phyloP scores from a whole-genome alignment of 176 grass and related monocot species.

The Panicum miliaceum region DNA sequence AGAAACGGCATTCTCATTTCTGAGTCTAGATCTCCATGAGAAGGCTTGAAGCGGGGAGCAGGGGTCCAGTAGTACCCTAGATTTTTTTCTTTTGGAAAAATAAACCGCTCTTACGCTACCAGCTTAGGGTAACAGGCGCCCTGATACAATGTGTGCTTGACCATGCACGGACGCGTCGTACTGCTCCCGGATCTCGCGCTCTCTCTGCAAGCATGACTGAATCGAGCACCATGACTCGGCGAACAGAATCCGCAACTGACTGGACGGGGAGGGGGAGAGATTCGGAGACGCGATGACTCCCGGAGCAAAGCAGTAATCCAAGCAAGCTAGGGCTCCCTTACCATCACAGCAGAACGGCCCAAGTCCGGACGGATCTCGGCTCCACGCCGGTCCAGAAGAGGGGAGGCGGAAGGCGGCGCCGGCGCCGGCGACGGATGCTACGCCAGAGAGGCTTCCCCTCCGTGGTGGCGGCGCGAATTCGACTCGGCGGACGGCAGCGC shows the following conservation, averaged over 20 bases:
- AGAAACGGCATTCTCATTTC: conserved; percentile 1
- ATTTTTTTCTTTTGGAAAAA: not conserved
- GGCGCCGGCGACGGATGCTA: not conserved
- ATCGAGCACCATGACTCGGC: not conserved
- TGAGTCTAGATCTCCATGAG: conserved; percentile 21
- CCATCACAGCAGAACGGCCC: conserved; percentile 44
- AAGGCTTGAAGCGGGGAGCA: not conserved
- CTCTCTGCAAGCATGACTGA: not conserved
- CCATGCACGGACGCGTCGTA: not conserved
- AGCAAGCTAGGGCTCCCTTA: conserved; percentile 48
- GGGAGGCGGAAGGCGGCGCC: not conserved
- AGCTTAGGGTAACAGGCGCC: conserved; percentile 2
- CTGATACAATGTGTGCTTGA: conserved; percentile 4
- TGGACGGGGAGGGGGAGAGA: not conserved
- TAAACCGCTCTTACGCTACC: conserved; percentile 2
- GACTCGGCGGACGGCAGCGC: conserved; percentile 6
- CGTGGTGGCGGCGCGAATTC: conserved; percentile 14
- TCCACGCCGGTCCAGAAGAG: conserved; percentile 38
- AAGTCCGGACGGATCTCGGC: conserved; percentile 47
- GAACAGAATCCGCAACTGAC: not conserved
- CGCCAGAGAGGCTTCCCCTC: not conserved
- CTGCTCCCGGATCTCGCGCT: conserved; percentile 20
- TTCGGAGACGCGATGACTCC: not conserved
- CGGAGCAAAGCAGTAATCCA: not conserved
- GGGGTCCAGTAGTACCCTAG: conserved; percentile 1